These are phyloP conservation scores for Aspergillus steynii DNA, from an alignment of 495 filamentous ascomycete species.

Conservation along the genomic window DNA sequence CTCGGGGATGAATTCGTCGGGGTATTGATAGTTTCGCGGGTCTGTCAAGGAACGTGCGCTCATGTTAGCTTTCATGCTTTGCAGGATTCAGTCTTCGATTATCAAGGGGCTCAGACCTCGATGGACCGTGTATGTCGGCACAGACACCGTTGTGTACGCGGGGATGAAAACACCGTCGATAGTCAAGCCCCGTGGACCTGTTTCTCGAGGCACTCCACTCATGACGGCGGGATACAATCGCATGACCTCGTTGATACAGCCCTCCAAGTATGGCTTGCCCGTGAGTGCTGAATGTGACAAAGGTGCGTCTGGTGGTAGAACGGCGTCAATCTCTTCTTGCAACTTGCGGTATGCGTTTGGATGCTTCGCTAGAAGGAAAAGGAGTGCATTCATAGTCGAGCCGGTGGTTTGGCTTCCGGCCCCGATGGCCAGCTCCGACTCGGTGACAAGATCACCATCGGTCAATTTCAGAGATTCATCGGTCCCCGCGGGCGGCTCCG, in stretches of 20 bases:
- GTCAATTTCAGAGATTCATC: neutral
- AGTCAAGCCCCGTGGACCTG: conserved; percentile 8
- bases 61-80: neutral
- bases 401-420: conserved; percentile 16
- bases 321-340: conserved; percentile 12
- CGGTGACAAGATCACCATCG: conserved; percentile 10
- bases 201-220: conserved; percentile 17
- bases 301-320: neutral
- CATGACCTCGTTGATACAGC: conserved; percentile 13
- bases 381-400: conserved; percentile 6
- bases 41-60: conserved; percentile 1
- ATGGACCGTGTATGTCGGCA: conserved; percentile 15
- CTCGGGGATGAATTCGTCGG: conserved; percentile 34
- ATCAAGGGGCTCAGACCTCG: conserved; percentile 1
- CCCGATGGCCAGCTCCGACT: conserved; percentile 13
- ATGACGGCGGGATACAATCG: conserved; percentile 12
- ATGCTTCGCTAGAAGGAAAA: conserved; percentile 15
- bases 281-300: conserved; percentile 7
- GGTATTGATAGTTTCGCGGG: conserved; percentile 20
- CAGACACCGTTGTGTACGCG: conserved; percentile 11
- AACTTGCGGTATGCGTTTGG: conserved; percentile 9
- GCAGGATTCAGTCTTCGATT: neutral
- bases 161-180: conserved; percentile 14
- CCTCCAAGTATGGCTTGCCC: conserved; percentile 12
- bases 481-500: neutral